Evolutionary conservation across 345 rosid species (phyloP).

Genomic region (Excoecaria cochinchinensis): DNA sequence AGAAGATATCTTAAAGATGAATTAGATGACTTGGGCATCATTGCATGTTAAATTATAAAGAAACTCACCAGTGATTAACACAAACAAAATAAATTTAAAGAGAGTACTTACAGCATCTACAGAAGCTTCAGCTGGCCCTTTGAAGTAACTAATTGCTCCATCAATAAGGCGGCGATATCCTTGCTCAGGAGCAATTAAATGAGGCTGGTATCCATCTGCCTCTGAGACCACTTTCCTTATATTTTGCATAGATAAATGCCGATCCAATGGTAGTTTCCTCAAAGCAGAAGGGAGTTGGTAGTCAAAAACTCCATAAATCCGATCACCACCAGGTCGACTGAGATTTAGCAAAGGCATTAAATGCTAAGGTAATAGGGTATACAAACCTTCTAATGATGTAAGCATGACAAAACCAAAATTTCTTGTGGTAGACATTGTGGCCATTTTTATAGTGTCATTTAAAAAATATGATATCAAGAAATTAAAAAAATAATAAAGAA

Average conservation of each 20-base stretch:
- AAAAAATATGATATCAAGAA: not conserved
- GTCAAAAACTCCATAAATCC: slow-evolving; percentile 62
- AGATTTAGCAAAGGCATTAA: slow-evolving; percentile 8
- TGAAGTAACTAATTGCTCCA: slow-evolving; percentile 56
- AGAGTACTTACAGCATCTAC: slow-evolving; percentile 64
- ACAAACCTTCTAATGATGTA: slow-evolving; percentile 1
- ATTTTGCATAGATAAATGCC: slow-evolving; percentile 58
- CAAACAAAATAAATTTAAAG: not conserved
- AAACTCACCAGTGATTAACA: not conserved
- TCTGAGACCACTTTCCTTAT: slow-evolving; percentile 61
- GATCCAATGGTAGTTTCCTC: slow-evolving; percentile 66
- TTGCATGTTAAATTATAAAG: not conserved
- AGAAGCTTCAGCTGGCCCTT: slow-evolving; percentile 69
- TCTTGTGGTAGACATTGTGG: not conserved
- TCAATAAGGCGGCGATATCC: slow-evolving; percentile 66
- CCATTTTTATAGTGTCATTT: not conserved
- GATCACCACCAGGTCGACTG: slow-evolving; percentile 72
- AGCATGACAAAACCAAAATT: not conserved
- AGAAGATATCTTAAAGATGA: not conserved
- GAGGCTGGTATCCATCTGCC: slow-evolving; percentile 79
- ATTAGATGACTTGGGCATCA: not conserved
- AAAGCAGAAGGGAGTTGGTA: slow-evolving; percentile 64
- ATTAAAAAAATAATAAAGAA: not conserved
- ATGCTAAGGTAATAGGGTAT: not conserved
- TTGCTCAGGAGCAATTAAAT: slow-evolving; percentile 72